Conservation (phyloP, 176 grass and related monocot genomes). For the Saccharum spontaneum region DNA sequence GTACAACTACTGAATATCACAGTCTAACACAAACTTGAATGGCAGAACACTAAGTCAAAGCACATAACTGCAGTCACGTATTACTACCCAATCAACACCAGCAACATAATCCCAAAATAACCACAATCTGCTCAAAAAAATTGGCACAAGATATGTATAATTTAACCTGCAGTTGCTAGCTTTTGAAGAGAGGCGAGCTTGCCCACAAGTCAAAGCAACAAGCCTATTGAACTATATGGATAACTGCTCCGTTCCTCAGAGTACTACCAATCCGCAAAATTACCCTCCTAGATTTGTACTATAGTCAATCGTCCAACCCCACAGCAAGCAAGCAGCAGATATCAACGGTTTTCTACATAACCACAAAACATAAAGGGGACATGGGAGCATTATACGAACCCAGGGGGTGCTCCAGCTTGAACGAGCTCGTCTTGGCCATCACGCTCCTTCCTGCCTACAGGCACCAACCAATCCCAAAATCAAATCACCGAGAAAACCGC, state of each 20-base stretch:
- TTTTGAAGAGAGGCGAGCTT: not conserved
- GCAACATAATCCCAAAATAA: not conserved
- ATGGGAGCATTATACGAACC: constrained; percentile 42
- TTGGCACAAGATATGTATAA: not conserved
- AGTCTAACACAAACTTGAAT: not conserved
- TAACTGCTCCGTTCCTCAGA: not conserved
- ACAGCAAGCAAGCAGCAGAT: not conserved
- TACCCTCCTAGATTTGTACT: not conserved
- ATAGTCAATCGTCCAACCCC: not conserved
- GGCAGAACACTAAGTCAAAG: not conserved
- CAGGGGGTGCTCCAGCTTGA: constrained; percentile 93
- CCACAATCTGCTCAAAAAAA: not conserved
- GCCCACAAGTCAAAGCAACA: not conserved
- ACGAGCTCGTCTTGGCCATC: constrained; percentile 85
- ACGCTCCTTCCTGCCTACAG: constrained; percentile 28
- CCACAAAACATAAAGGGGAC: not conserved
- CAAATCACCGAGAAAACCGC: not conserved
- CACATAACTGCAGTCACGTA: not conserved
- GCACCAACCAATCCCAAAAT: not conserved
- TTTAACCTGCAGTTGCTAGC: not conserved
- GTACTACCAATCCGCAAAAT: not conserved
- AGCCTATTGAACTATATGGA: not conserved
- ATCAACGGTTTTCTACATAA: not conserved
- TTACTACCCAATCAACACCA: not conserved
- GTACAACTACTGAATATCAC: not conserved